Base-by-base conservation (phyloP, 257 asterid genomes). In the Scutellaria galericulata region DNA sequence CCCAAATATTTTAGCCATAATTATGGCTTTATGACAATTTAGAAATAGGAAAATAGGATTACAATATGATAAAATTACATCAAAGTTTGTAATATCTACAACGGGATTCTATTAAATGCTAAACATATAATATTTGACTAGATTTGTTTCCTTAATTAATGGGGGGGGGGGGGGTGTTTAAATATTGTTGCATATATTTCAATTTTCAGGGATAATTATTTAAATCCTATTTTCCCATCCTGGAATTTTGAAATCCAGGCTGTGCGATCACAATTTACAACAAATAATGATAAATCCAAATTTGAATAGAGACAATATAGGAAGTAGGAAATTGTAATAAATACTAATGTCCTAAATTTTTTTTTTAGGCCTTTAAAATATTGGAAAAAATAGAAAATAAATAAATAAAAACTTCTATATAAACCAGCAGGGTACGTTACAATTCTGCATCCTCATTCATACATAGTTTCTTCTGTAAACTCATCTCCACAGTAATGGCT, bases 381-480 rank as follows among this genome's bases (percentile, higher is more conserved):
- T 3, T 3, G 5, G 3, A 24, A 46, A 22, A 31, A 31, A 31
- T 31, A 4, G 37, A 31, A 31, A 31, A 31, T 31, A 31, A 31
- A 31, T 31, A 31, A 31, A 4, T 31, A 31, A 31, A 31, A 61
- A 14, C 6, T 18, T 4, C 78, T 72, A 78, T 78, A 67, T 78
- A 78, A 72, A 54, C 59, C 3, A 31, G 6, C 57, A 40, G 3
- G 2, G 10, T 12, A 14, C 31, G 1, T 18, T 62, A 48, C 45
- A 58, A 9, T 9, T 47, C 40, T 46, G 27, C 62, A 63, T 24
- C 27, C 13, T 42, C 37, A 20, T 10, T 5, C 3, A 20, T 3
- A 54, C 44, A 68, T 7, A 44, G 2, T 2, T 7, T 5, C 27
- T 45, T 7, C 7, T n/a, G 27, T 24, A 24, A 24, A 24, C 27